Evolutionary conservation across 768 basidiomycete genomes (phyloP), one percentile per base, ranked within the genome.

Genomic region (Rubroboletus pulcherrimus): DNA sequence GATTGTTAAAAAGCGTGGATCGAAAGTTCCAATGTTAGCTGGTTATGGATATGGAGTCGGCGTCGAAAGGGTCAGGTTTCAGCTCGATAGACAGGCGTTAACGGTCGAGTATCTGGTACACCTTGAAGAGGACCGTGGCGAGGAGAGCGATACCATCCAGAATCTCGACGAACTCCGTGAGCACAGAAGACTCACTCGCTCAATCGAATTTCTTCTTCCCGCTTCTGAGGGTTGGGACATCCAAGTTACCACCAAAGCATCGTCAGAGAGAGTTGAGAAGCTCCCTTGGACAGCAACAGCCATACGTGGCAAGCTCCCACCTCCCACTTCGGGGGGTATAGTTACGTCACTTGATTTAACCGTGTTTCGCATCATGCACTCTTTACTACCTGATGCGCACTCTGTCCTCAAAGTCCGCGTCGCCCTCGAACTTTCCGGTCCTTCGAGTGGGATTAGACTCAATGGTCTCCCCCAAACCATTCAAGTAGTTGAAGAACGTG

Each of bases 141-240:
- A 66, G 19, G 64, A 63, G 19, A 60, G 41, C 43, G 42, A 34
- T 26, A 45, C 11, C 33, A 65, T 68, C 39, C 73, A 81, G 30
- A 84, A 80, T 50, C 70, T 88, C 55, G 85, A 89, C 41, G 87
- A 87, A 52, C 70, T 91, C 17, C 82, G 84, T 42, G 92, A 91
- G 66, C 80, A 82, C 53, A 77, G 81, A 53, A 79, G 90, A 41
- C 75, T 92, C 17, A 85, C 84, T 19, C 80, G 93, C 38, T 84
- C 88, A 2, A 77, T 95, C 44, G 91, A 97, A 74, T 90, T 87
- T 64, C 74, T 84, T n/a, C 71, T 98, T 33, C 90, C 91, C 4
- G 77, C 82, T 2, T 73, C 77, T 17, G 85, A 88, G 58, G 89
- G 91, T 29, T 98, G 91, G 93, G 93, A 93, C 63, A 81, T 94